A percentile compares a stretch with the other conserved stretches of the same genome.
These are phyloP conservation scores for Aspergillus sp. DNA, from an alignment of 2,329 filamentous ascomycete genomes.

Conservation along the genomic window DNA sequence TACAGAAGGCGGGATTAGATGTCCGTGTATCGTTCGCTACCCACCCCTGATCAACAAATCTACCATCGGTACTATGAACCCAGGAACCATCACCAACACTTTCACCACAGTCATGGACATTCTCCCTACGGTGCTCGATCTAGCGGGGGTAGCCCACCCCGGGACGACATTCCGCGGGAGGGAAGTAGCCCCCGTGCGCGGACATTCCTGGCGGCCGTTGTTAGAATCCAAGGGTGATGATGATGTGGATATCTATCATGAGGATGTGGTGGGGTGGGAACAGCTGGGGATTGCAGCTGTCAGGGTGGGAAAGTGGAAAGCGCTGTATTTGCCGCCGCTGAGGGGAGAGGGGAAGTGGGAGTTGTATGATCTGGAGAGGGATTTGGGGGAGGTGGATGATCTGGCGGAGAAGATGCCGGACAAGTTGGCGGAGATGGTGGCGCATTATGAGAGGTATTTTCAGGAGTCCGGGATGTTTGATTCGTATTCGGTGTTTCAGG, in stretches of 20 bases:
- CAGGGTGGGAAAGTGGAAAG: not conserved
- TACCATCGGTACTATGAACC: not conserved
- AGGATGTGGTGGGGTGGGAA: not conserved
- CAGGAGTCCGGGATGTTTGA: not conserved
- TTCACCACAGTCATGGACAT: not conserved
- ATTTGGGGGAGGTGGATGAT: not conserved
- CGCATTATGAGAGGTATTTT: not conserved
- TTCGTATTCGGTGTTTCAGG: not conserved
- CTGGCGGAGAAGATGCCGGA: not conserved
- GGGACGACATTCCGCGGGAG: not conserved
- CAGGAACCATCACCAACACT: not conserved
- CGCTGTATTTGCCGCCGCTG: constrained; percentile 4
- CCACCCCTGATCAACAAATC: not conserved
- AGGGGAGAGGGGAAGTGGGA: constrained; percentile 7
- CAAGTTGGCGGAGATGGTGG: not conserved
- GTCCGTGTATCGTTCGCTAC: not conserved
- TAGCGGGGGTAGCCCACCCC: not conserved
- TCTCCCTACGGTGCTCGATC: not conserved
- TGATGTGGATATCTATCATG: not conserved
- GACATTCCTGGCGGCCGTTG: constrained; percentile 1
- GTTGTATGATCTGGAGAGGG: not conserved
- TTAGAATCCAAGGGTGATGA: not conserved
- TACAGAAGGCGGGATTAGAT: not conserved
- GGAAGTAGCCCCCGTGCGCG: not conserved
- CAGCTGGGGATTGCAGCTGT: constrained; percentile 1